phyloP scores from a whole-genome alignment of 345 rosid genomes.

The Eucalyptus erythrocorys region DNA sequence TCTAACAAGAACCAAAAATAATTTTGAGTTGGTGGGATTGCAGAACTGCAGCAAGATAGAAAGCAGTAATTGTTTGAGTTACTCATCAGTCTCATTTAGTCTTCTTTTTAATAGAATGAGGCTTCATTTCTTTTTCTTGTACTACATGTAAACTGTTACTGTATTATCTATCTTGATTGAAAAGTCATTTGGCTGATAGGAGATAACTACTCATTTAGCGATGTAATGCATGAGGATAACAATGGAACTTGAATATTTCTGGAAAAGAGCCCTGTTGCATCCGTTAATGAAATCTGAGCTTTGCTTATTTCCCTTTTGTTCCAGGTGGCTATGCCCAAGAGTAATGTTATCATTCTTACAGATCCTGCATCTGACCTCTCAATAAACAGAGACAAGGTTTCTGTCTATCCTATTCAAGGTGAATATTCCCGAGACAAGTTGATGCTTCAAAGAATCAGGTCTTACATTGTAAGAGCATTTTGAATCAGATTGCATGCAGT shows the following conservation, averaged over 20 bases:
- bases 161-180: background rate
- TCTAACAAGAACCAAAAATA: background rate
- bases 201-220: background rate
- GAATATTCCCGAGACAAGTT: slow-evolving; percentile 76
- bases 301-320: background rate
- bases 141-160: background rate
- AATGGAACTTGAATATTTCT: background rate
- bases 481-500: background rate
- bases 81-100: background rate
- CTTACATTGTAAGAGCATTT: slow-evolving; percentile 94
- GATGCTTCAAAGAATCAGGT: slow-evolving; percentile 98
- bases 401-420: slow-evolving; percentile 57
- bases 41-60: background rate
- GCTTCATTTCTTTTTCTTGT: background rate
- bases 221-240: background rate
- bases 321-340: slow-evolving; percentile 75
- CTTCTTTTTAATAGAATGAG: background rate
- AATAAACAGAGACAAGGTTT: slow-evolving; percentile 32
- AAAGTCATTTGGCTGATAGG: background rate
- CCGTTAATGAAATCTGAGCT: background rate
- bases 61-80: background rate
- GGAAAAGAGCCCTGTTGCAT: background rate
- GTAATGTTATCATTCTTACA: slow-evolving; percentile 60
- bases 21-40: background rate
- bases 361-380: slow-evolving; percentile 80